Evolutionary conservation across 768 basidiomycete genomes (phyloP), one percentile per base, ranked within the genome.

Genomic region (Mycena galericulata): DNA sequence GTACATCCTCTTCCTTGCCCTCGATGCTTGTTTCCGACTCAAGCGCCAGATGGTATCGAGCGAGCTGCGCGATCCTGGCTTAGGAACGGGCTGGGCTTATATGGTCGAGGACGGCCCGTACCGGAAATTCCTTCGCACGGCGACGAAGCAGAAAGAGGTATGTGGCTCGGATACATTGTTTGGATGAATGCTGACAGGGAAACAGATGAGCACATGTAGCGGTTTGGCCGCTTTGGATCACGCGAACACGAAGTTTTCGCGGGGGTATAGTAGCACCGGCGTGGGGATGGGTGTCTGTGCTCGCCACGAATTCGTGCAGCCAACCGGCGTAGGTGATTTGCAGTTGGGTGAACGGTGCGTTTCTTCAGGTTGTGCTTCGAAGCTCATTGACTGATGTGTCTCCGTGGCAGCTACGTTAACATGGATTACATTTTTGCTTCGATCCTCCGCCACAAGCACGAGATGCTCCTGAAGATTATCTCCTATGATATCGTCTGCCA

Each of bases 401-500:
- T n/a, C n/a, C n/a, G n/a, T n/a, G n/a, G n/a, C 26, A 61, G 59
- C 4, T 68, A 68, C 46, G 55, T 43, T 8, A 70, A 70, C 51
- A 68, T 70, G 67, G 67, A 68, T 34, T 71, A 63, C 26, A 57
- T 71, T 27, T 61, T 36, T 36, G 34, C 34, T 6, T 36, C 34
- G 34, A 36, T 36, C 14, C 34, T 36, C 8, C 34, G 34, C 34
- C 50, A 46, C 32, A 43, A 38, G 26, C 30, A 46, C 5, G 24
- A 18, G 8, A 18, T 8, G 11, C 64, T n/a, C 4, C 12, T 17
- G 18, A 40, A 54, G 7, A 26, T 70, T 27, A 41, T 70, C 24
- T 70, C 65, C 7, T 76, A 76, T 40, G 75, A 76, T 60, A 76
- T 76, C 49, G 71, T 59, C 6, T 76, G 75, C 50, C 75, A 76